Conservation (phyloP, 768 basidiomycete genomes). For the Tulasnella sp. region DNA sequence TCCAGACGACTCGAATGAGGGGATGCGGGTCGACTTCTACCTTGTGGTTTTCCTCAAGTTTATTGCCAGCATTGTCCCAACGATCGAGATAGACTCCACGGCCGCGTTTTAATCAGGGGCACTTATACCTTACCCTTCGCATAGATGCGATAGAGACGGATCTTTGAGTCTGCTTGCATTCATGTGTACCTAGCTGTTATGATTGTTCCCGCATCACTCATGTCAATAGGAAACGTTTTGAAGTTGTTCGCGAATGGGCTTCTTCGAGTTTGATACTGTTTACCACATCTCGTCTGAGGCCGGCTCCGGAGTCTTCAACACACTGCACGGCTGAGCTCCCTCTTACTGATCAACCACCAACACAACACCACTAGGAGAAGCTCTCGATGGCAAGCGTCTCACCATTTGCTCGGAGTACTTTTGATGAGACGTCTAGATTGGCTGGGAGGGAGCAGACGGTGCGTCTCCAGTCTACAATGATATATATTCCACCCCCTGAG, state of each 20-base stretch:
- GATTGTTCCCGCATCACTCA: not conserved
- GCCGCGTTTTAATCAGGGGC: slow-evolving; percentile 32
- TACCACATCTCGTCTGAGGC: not conserved
- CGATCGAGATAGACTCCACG: slow-evolving; percentile 94
- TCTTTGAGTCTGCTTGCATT: not conserved
- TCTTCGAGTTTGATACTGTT: not conserved
- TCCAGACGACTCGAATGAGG: slow-evolving; percentile 54
- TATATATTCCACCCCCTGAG: not conserved
- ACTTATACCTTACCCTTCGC: not conserved
- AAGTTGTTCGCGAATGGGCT: not conserved
- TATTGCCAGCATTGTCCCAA: slow-evolving; percentile 96
- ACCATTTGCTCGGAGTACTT: slow-evolving; percentile 17
- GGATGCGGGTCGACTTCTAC: slow-evolving; percentile 96
- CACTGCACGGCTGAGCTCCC: not conserved
- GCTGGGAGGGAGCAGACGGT: slow-evolving; percentile 16
- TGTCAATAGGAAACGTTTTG: not conserved
- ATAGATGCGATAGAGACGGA: not conserved
- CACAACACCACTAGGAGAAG: too few relatives aligned
- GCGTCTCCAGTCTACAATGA: not conserved
- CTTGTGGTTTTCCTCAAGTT: slow-evolving; percentile 98
- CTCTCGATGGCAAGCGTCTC: slow-evolving; percentile 14
- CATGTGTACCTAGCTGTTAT: not conserved
- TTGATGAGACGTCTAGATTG: slow-evolving; percentile 12
- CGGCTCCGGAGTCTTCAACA: not conserved
- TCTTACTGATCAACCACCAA: not conserved